Percentiles rank a stretch among this genome's conserved stretches.
Conservation (phyloP, 192 early-diverging fungal genomes). For the Mortierella antarctica region DNA sequence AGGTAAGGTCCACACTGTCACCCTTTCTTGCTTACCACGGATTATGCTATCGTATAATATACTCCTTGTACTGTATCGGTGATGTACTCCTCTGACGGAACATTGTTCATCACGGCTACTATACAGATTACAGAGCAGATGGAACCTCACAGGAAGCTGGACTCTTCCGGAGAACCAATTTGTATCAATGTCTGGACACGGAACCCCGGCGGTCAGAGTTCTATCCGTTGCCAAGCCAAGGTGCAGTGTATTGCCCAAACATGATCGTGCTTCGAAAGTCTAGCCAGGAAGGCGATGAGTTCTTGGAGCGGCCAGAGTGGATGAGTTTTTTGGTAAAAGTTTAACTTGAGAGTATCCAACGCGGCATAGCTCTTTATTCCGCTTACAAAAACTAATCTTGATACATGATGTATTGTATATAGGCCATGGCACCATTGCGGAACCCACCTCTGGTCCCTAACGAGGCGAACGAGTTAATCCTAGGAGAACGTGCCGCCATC, state of each 20-base stretch:
- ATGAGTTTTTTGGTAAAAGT: conserved; percentile 56
- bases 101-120: background rate
- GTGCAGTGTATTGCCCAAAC: conserved; percentile 58
- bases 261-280: conserved; percentile 52
- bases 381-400: background rate
- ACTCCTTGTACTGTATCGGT: background rate
- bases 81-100: conserved; percentile 2
- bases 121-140: conserved; percentile 46
- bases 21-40: background rate
- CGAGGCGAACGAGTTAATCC: conserved; percentile 36
- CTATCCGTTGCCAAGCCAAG: conserved; percentile 53
- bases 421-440: conserved; percentile 54
- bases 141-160: conserved; percentile 56
- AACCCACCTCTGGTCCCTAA: conserved; percentile 40
- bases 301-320: conserved; percentile 53
- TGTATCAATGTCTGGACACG: conserved; percentile 54
- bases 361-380: background rate
- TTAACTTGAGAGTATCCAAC: background rate
- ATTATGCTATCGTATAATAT: background rate
- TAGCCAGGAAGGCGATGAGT: conserved; percentile 33
- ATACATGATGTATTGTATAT: background rate
- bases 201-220: conserved; percentile 49
- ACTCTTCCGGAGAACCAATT: conserved; percentile 55
- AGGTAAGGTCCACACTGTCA: conserved; percentile 16
- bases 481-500: conserved; percentile 45